Conservation (phyloP, 2,329 filamentous ascomycete genomes). For the Rutstroemia sp. region DNA sequence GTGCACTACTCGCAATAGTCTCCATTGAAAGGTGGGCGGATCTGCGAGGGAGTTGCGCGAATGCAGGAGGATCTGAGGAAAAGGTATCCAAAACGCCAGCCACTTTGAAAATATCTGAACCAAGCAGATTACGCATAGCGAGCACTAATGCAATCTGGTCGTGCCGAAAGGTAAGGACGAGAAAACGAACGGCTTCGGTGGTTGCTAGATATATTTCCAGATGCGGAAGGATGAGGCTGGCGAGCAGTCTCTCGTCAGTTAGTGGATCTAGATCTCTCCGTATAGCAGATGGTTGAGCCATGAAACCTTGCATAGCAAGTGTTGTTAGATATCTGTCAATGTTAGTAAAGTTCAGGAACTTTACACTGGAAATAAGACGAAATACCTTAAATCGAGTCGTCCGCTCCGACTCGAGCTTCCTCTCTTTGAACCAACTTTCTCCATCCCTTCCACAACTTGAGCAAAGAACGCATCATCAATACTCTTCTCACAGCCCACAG, state of each 20-base stretch:
- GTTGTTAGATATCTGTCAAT: conserved; percentile 47
- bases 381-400: conserved; percentile 51
- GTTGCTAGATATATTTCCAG: conserved; percentile 51
- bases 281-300: conserved; percentile 40
- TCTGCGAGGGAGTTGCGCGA: conserved; percentile 11
- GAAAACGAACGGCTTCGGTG: conserved; percentile 45
- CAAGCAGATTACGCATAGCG: conserved; percentile 50
- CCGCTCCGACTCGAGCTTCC: conserved; percentile 45
- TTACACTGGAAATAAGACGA: conserved; percentile 9
- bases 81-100: conserved; percentile 42
- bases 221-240: conserved; percentile 51
- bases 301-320: conserved; percentile 51
- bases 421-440: conserved; percentile 45
- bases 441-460: conserved; percentile 43
- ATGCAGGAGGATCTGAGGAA: conserved; percentile 22
- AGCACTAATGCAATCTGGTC: conserved; percentile 50
- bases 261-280: conserved; percentile 47
- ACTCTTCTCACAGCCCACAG: conserved; percentile 48
- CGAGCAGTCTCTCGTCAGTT: conserved; percentile 45
- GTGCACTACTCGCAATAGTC: background rate
- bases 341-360: background rate
- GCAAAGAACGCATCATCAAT: conserved; percentile 44
- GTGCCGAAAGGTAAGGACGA: conserved; percentile 51
- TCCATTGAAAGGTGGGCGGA: conserved; percentile 14
- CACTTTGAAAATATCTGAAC: conserved; percentile 49